Evolutionary conservation across 108 stramenopile species (phyloP), one percentile per base, ranked within the genome.

Genomic region (Epipyxis sp.): DNA sequence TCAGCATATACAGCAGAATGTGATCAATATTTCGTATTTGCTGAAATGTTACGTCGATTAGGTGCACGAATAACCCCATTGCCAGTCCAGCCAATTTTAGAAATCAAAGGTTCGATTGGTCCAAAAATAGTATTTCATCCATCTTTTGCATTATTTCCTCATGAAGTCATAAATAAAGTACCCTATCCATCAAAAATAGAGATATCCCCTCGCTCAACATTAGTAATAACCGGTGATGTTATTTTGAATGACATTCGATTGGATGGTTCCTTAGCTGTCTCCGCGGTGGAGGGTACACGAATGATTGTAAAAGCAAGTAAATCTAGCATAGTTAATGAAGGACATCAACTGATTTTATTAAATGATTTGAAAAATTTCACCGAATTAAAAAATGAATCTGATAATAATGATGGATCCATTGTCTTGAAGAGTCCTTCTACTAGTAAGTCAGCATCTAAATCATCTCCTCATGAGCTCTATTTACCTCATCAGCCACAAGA

Each of bases 1-100:
- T 89, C 89, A 16, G 95, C 94, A 0, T 89, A 93, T 35, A 91
- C 91, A 2, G 98, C 92, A 1, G 98, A 99, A 76, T 37, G 59
- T 46, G 58, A 87, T 92, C 84, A 84, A 76, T 84, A 84, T 77
- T 25, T n/a, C 37, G 74, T 83, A 27, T 83, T 65, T 76, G 83
- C 80, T 20, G 79, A 84, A 44, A 43, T 83, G 83, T 72, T 84
- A 76, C 83, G 83, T 29, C 42, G 20, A 39, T 34, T 82, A 6
- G 83, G 83, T 10, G 82, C 81, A 57, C 40, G 42, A 37, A 69
- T 84, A 35, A 44, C 43, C 0, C 3, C 41, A 2, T 81, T 40
- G 27, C n/a, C 16, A 34, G 27, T 6, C 6, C 3, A 43, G 44
- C 10, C 6, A 10, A 57, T 74, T 25, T 29, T 42, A 25, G 71